phyloP scores from a whole-genome alignment of 2,329 filamentous ascomycete genomes.

The Alternaria viburni region DNA sequence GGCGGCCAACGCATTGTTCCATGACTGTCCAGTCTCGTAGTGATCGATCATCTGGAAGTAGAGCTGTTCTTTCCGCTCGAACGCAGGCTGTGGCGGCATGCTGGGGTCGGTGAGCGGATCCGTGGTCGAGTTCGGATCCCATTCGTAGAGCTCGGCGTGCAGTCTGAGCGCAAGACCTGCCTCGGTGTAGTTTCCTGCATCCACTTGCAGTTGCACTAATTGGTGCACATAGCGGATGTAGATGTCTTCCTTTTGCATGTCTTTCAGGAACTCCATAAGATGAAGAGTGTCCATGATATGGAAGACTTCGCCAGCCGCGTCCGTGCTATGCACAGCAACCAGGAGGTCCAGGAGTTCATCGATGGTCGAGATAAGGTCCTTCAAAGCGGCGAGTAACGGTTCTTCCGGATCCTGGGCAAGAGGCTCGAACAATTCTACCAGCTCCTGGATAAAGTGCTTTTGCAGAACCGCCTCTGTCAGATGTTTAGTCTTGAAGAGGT shows the following conservation, averaged over 20 bases:
- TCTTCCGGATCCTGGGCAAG: constrained; percentile 72
- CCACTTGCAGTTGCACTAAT: constrained; percentile 77
- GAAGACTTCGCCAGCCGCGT: constrained; percentile 74
- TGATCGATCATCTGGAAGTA: constrained; percentile 96
- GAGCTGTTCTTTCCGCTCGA: constrained; percentile 89
- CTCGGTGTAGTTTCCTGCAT: constrained; percentile 80
- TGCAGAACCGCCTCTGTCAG: constrained; percentile 88
- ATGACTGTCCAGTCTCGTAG: constrained; percentile 93
- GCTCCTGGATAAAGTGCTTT: constrained; percentile 88
- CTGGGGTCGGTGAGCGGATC: constrained; percentile 72
- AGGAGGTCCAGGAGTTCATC: constrained; percentile 91
- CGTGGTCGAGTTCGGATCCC: constrained; percentile 75
- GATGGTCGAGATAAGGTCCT: constrained; percentile 80
- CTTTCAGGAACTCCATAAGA: constrained; percentile 93
- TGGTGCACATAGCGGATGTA: constrained; percentile 97
- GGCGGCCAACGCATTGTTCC: constrained; percentile 84
- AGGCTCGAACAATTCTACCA: constrained; percentile 79
- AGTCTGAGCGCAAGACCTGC: constrained; percentile 87
- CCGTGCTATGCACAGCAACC: constrained; percentile 83
- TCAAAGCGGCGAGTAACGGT: constrained; percentile 75
- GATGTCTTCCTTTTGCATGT: constrained; percentile 97
- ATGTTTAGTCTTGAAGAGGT: constrained; percentile 86
- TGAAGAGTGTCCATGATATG: constrained; percentile 87
- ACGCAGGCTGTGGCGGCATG: constrained; percentile 84
- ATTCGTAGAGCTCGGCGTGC: constrained; percentile 91